Evolutionary conservation across 2,329 filamentous ascomycete species (phyloP).

Genomic region (Zymoseptoria crescenta): DNA sequence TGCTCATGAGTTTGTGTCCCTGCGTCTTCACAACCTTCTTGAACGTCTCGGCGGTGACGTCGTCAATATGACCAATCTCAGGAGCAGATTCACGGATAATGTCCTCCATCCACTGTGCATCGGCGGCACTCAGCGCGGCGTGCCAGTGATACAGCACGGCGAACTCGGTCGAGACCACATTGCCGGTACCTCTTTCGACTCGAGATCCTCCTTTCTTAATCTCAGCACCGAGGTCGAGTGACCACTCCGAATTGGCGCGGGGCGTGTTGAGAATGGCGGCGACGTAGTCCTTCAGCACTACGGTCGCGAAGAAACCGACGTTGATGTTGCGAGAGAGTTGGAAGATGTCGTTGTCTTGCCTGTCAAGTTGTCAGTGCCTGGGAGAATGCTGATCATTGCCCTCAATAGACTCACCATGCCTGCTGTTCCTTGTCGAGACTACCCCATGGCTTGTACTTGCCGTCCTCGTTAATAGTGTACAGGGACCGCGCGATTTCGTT

Average conservation of each 20-base stretch:
- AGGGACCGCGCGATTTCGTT: slow-evolving; percentile 37
- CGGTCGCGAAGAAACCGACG: slow-evolving; percentile 40
- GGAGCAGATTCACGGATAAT: slow-evolving; percentile 30
- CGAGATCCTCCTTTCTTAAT: slow-evolving; percentile 37
- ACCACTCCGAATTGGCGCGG: slow-evolving; percentile 40
- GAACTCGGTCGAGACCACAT: slow-evolving; percentile 41
- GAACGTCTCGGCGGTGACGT: slow-evolving; percentile 37
- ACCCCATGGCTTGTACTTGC: slow-evolving; percentile 38
- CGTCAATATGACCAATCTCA: slow-evolving; percentile 36
- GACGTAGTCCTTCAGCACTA: slow-evolving; percentile 42
- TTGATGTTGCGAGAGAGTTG: slow-evolving; percentile 42
- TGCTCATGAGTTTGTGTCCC: slow-evolving; percentile 31
- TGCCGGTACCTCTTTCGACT: slow-evolving; percentile 37
- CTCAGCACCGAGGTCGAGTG: slow-evolving; percentile 38
- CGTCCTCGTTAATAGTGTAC: slow-evolving; percentile 37
- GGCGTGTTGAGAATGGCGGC: slow-evolving; percentile 41
- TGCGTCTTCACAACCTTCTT: slow-evolving; percentile 34
- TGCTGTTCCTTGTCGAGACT: slow-evolving; percentile 31
- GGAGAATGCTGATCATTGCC: neutral
- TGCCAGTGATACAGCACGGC: slow-evolving; percentile 44
- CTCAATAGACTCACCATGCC: slow-evolving; percentile 28
- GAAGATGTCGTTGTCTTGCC: slow-evolving; percentile 44
- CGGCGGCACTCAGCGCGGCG: slow-evolving; percentile 38
- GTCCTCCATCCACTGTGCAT: slow-evolving; percentile 41
- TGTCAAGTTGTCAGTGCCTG: slow-evolving; percentile 14